Conservation (phyloP, 257 asterid genomes). For the Rubia yunnanensis region DNA sequence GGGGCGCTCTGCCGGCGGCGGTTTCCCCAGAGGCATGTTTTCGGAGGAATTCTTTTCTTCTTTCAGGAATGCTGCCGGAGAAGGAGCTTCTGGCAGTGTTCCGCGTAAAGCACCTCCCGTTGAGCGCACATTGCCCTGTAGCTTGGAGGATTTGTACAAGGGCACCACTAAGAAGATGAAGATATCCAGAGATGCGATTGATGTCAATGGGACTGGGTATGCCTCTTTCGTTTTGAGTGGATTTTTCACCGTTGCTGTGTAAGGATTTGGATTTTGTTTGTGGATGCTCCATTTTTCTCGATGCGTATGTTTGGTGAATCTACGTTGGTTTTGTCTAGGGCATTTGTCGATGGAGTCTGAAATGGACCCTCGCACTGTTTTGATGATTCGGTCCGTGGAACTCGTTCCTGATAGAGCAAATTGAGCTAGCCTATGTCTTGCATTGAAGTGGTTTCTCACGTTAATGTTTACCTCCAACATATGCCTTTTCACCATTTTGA, state of each 20-base stretch:
- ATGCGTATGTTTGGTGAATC: not conserved
- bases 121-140: slow-evolving; percentile 48
- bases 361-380: not conserved
- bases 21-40: slow-evolving; percentile 32
- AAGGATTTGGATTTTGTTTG: not conserved
- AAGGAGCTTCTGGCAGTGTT: slow-evolving; percentile 24
- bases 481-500: not conserved
- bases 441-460: not conserved
- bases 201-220: slow-evolving; percentile 59
- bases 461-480: not conserved
- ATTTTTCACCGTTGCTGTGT: not conserved
- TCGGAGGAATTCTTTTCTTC: slow-evolving; percentile 46
- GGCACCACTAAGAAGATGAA: slow-evolving; percentile 70
- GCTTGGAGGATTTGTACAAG: slow-evolving; percentile 66
- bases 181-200: slow-evolving; percentile 54
- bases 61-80: slow-evolving; percentile 30
- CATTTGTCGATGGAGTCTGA: not conserved
- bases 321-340: not conserved
- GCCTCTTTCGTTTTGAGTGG: not conserved
- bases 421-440: not conserved
- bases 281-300: not conserved
- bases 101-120: slow-evolving; percentile 47
- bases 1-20: slow-evolving; percentile 25
- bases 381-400: no score
- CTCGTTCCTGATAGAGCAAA: not conserved